Conservation (phyloP, 192 early-diverging fungal species). For the Backusella luteola region DNA sequence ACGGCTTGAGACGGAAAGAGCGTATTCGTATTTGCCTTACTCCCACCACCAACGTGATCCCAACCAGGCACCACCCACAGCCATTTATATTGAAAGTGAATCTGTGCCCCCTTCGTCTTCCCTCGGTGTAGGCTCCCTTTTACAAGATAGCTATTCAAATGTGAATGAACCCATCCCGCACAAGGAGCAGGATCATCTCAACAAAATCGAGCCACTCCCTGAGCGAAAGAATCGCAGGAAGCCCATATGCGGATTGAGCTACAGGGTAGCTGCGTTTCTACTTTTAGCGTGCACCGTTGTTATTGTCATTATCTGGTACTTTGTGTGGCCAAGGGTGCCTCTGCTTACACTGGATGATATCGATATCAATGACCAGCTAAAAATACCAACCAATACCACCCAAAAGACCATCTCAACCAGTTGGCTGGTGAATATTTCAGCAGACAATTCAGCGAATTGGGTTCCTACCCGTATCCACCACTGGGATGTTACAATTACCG, state of each 20-base stretch:
- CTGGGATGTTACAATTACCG: slow-evolving; percentile 12
- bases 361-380: neutral
- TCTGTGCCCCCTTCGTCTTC: neutral
- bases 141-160: slow-evolving; percentile 1
- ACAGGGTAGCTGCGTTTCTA: neutral
- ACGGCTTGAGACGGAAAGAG: neutral
- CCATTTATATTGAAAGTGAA: slow-evolving; percentile 13
- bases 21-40: slow-evolving; percentile 24
- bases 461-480: slow-evolving; percentile 22
- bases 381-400: slow-evolving; percentile 1
- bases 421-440: slow-evolving; percentile 28
- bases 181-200: neutral
- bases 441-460: slow-evolving; percentile 29
- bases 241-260: neutral
- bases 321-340: slow-evolving; percentile 25
- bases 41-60: slow-evolving; percentile 18
- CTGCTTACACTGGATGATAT: neutral
- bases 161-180: neutral
- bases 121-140: neutral
- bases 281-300: neutral
- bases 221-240: slow-evolving; percentile 5
- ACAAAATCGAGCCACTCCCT: neutral
- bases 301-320: slow-evolving; percentile 18
- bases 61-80: neutral
- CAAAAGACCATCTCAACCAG: slow-evolving; percentile 8